These are phyloP conservation scores for Marasmius tenuissimus DNA, from an alignment of 1,284 basidiomycete species.

Conservation along the genomic window DNA sequence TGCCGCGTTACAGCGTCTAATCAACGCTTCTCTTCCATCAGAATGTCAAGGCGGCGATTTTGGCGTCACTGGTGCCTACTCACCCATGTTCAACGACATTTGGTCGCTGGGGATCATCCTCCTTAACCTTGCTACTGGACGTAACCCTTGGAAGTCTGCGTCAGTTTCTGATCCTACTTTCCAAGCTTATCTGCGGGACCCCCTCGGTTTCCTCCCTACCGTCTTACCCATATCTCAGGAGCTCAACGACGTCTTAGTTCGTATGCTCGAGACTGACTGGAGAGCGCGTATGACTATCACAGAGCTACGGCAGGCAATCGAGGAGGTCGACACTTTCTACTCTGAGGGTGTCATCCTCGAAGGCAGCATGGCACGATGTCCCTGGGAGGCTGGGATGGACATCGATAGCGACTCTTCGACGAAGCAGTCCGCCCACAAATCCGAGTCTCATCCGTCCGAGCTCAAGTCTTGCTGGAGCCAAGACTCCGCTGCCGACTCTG, in stretches of 20 bases:
- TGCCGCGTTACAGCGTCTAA: constrained; percentile 10
- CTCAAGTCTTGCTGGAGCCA: constrained; percentile 61
- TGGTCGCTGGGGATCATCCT: constrained; percentile 98
- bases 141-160: constrained; percentile 99
- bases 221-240: constrained; percentile 75
- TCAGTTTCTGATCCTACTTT: constrained; percentile 75
- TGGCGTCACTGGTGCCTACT: constrained; percentile 72
- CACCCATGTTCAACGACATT: constrained; percentile 89
- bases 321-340: constrained; percentile 68
- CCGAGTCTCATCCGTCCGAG: constrained; percentile 30
- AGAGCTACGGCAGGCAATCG: constrained; percentile 72
- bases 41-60: constrained; percentile 92
- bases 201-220: constrained; percentile 63
- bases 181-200: constrained; percentile 70
- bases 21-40: constrained; percentile 25
- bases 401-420: constrained; percentile 57
- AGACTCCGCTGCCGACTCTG: constrained; percentile 50
- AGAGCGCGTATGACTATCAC: constrained; percentile 65
- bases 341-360: constrained; percentile 75
- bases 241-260: constrained; percentile 64
- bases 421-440: constrained; percentile 29
- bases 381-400: constrained; percentile 76
- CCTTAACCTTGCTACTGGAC: constrained; percentile 92
- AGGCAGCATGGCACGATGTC: constrained; percentile 79
- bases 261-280: constrained; percentile 76